A percentile compares a stretch with the other conserved stretches of the same genome.
Conservation (phyloP, 2,329 filamentous ascomycete species). For the Chalaropsis ovoidea region DNA sequence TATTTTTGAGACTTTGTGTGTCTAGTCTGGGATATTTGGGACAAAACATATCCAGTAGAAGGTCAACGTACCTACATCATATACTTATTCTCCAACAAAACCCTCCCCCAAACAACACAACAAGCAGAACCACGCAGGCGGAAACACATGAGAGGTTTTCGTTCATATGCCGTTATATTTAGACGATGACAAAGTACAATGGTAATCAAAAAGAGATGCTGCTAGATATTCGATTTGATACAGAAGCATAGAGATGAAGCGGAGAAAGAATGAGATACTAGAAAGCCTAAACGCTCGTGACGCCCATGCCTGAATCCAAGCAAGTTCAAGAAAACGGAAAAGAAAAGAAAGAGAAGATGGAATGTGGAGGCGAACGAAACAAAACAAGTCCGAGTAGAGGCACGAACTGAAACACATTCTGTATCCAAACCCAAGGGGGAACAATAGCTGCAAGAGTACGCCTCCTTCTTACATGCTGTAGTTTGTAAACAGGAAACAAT, state of each 20-base stretch:
- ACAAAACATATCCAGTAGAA: no score
- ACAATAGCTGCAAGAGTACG: neutral
- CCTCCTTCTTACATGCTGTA: neutral
- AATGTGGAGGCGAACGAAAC: neutral
- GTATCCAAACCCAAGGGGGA: neutral
- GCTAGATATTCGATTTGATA: constrained; percentile 2
- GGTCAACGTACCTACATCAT: no score
- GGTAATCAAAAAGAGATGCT: constrained; percentile 2
- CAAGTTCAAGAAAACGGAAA: neutral
- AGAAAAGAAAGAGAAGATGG: neutral
- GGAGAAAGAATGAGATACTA: neutral
- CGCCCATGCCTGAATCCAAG: constrained; percentile 3
- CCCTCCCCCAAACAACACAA: no score
- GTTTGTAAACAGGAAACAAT: neutral
- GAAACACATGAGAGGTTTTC: no score
- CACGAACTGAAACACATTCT: neutral
- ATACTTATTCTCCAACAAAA: no score
- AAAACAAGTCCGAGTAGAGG: neutral
- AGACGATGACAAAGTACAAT: constrained; percentile 1
- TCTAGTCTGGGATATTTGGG: no score
- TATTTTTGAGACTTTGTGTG: neutral
- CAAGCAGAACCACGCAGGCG: no score
- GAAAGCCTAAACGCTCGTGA: neutral
- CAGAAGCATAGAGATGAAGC: constrained; percentile 3
- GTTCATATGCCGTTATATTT: constrained; percentile 5